Base-by-base conservation (phyloP, 805 yeast genomes). In the Lipomyces oligophaga region DNA sequence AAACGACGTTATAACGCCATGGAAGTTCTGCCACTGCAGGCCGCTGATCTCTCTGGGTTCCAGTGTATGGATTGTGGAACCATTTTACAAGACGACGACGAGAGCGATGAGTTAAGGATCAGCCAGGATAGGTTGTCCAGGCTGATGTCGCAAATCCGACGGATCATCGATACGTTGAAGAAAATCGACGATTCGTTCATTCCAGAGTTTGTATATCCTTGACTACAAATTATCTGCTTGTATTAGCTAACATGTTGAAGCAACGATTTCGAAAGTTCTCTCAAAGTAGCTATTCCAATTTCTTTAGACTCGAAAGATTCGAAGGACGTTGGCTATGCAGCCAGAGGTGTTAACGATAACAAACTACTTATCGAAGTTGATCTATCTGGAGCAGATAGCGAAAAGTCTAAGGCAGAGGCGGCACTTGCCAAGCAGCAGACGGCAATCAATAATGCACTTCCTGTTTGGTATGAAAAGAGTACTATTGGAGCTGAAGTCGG, bases 391-490 rank as follows among this genome's bases (percentile, higher is more conserved):
- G 47, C 39, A 13, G 22, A 30, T 11, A 44, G 31, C 15, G 84
- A 81, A 58, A 96, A 86, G 65, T 56, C 80, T 76, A 62, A 76
- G 79, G 57, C 88, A 81, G 66, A 75, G 75, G 80, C 80, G 58
- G 71, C 77, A 61, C 83, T 34, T 16, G 54, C 54, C 3, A 47
- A 46, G 7, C 84, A 64, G 67, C 80, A 72, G 70, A 80, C 76
- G 74, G 79, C 77, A 65, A 82, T 84, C 62, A 96, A 90, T 65
- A 93, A 93, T 63, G 96, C 96, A 3, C 73, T 93, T 57, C 99
- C 99, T 5, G 82, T 93, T 24, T 93, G 99, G 99, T 96, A 93
- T 63, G 79, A 83, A 55, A 82, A 83, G 58, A 80, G 90, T 62
- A 89, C 99, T 0, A 90, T 90, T 56, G 96, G 95, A 78, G 25